Evolutionary conservation across 192 early-diverging fungal genomes (phyloP), one percentile per base, ranked within the genome.

Genomic region (Chytriomyces confervae): DNA sequence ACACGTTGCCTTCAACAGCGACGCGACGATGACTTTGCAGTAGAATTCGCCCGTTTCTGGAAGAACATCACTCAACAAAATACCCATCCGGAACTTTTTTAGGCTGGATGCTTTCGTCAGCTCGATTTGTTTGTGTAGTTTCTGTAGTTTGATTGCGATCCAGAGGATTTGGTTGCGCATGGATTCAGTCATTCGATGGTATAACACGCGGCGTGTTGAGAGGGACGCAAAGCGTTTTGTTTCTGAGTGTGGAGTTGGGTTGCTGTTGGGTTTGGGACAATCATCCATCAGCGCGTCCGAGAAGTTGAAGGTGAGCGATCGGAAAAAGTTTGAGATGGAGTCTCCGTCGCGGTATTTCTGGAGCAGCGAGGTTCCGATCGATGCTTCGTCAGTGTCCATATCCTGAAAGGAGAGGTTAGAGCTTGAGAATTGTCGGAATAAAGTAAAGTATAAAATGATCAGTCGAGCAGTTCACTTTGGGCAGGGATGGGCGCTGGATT

Each of bases 291-390:
- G 47, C 2, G 74, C 64, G 6, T 13, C 20, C 16, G 23, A 13
- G 27, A 70, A 70, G n/a, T 46, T 49, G 23, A 76, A 66, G 13
- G 62, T 18, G 45, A 76, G 49, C 2, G 36, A 50, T 20, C 74
- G 29, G 27, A 62, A 62, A 66, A 76, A 76, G 74, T 76, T 76
- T n/a, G 23, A n/a, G 63, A 76, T 76, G 7, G 62, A 51, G 36
- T 76, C 74, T 23, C 74, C 74, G 10, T 76, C 74, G 11, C 74
- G 74, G 49, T 76, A 76, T 24, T 66, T 46, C 29, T 76, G 74
- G 36, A 76, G 64, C 23, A 76, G 44, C 36, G 23, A 8, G 2
- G 67, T 1, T 24, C 67, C 67, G 46, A 69, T 49, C 8, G n/a
- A 24, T 13, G 43, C 67, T 43, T 69, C 67, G 47, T 18, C 18